phyloP scores from a whole-genome alignment of 164 flowering plant genomes.

The Liquidambar formosana region DNA sequence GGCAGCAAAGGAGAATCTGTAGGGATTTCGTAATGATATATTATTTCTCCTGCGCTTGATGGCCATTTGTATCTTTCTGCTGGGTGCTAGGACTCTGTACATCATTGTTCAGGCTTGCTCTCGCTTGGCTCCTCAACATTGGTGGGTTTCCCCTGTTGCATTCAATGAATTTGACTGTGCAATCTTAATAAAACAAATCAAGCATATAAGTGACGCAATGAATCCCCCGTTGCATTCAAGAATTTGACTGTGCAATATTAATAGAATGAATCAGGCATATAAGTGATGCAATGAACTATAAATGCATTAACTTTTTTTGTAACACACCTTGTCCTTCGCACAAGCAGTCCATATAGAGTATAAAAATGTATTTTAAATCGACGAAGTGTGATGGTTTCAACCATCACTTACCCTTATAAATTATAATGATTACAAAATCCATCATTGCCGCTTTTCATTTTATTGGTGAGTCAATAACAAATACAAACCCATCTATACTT shows the following conservation, averaged over 20 bases:
- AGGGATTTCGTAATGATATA: not conserved
- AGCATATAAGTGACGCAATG: not conserved
- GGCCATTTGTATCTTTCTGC: slow-evolving; percentile 32
- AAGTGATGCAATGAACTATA: not conserved
- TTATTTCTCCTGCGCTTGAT: slow-evolving; percentile 21
- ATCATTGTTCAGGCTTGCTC: slow-evolving; percentile 17
- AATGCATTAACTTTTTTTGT: not conserved
- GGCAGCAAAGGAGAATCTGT: slow-evolving; percentile 3
- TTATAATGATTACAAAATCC: no score
- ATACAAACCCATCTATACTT: no score
- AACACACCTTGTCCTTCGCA: no score
- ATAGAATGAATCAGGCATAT: not conserved
- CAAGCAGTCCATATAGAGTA: no score
- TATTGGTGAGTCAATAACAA: no score
- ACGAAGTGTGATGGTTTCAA: no score
- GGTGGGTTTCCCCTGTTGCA: slow-evolving; percentile 39
- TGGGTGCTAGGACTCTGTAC: slow-evolving; percentile 15
- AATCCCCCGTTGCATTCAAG: slow-evolving; percentile 33
- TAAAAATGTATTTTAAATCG: no score
- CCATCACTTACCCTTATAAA: no score
- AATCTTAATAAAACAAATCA: not conserved
- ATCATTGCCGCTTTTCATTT: no score
- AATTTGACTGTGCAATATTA: not conserved
- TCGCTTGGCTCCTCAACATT: slow-evolving; percentile 30
- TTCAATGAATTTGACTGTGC: not conserved